Base-by-base conservation (phyloP, 805 yeast genomes). In the Spathaspora sp. region DNA sequence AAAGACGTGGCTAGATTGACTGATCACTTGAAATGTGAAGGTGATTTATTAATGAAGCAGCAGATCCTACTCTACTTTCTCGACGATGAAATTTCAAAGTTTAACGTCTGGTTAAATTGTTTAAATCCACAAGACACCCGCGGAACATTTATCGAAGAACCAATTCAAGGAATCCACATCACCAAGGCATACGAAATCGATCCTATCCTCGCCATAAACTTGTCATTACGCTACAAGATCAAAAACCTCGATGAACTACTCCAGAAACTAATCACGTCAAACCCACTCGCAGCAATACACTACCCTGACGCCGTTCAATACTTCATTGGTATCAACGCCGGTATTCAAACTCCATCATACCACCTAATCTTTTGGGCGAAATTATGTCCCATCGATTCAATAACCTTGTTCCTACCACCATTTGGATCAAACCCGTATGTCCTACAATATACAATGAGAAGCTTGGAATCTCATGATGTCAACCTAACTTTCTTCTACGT, bases 401-500 rank as follows among this genome's bases (percentile, higher is more conserved):
- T 94, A 59, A 87, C 87, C 53, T 75, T 89, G 58, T 89, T 94
- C 64, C 73, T 87, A 57, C 96, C 96, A 3, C 85, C 86, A 10
- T 83, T 79, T 64, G 85, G 86, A 32, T 69, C 69, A 31, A 81
- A 88, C 60, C 83, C 94, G 0, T 78, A 73, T 58, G 74, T 89
- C 19, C 69, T 89, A 53, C 99, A 94, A 68, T 94, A 86, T 63
- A 86, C 96, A 12, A 87, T 93, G 87, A 78, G 96, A 59, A 87
- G 97, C 0, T 72, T 94, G 56, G 97, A 91, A 65, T 78, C 83
- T 18, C 96, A 89, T 61, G 96, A 90, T 61, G 90, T 89, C 38
- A 87, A 88, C 60, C 72, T 87, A 55, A 89, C 97, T 0, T 94
- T 96, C 73, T 94, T 96, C 67, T 94, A 96, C 63, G 98, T 94